Base-by-base conservation (phyloP, 2,329 filamentous ascomycete genomes). In the Metarhizium sp. region DNA sequence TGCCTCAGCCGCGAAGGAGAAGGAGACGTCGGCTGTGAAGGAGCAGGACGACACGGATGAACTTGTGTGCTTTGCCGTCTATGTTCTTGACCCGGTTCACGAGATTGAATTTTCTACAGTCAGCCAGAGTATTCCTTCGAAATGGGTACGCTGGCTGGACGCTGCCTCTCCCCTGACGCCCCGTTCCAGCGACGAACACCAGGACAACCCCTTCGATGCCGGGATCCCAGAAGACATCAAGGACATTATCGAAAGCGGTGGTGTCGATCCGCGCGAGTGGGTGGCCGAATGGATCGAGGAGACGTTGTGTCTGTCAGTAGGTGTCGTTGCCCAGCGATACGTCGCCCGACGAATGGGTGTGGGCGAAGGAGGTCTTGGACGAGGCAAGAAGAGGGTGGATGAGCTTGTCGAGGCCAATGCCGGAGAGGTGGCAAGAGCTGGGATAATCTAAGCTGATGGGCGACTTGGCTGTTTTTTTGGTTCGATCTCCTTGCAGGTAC, bases 211-310 rank as follows among this genome's bases (percentile, higher is more conserved):
- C 2, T 68, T 72, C 3, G 66, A 71, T 43, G 47, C 38, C 13
- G 69, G 68, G 10, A 67, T 75, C n/a, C 92, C 94, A 0, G 87
- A 90, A 32, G 90, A 92, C 66, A 96, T 99, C 63, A 79, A 82
- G 25, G 88, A 92, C 61, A 95, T 97, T 59, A 83, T 99, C 45
- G 82, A 84, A 64, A 73, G 74, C 48, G 84, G 83, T 8, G 83
- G 81, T 50, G 90, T 97, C 2, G 94, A 99, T 66, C 94, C 94
- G 0, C 80, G 94, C 56, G 94, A 99, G 70, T 99, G 94, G 94
- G 89, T 96, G 42, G 88, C 92, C 3, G 94, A 97, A 71, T 99
- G 94, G 94, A 81, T 99, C 50, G 92, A 97, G 73, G 92, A 97
- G 73, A 75, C 85, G 0, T 78, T 99, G 36, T 84, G 78, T 45